phyloP scores from a whole-genome alignment of 2,329 filamentous ascomycete species.

The Pyrenochaeta sp. region DNA sequence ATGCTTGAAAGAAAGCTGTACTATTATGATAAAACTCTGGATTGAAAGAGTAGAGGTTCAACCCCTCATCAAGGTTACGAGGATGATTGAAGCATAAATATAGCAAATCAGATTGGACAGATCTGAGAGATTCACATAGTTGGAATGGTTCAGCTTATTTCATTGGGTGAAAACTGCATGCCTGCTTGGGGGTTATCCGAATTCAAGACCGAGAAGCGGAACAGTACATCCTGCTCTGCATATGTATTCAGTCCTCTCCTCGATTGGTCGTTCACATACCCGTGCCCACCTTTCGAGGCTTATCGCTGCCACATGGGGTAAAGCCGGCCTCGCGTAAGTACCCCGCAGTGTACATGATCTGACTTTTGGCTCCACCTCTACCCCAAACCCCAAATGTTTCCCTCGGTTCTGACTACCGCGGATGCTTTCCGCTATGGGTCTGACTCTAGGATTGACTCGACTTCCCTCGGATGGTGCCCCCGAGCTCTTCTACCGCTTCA shows the following conservation, averaged over 20 bases:
- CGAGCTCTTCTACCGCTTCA: background rate
- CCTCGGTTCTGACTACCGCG: background rate
- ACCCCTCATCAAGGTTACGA: slow-evolving; percentile 34
- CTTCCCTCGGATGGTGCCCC: slow-evolving; percentile 3
- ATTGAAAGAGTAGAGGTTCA: slow-evolving; percentile 41
- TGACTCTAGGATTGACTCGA: background rate
- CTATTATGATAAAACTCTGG: slow-evolving; percentile 27
- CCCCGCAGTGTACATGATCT: slow-evolving; percentile 5
- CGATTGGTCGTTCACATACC: background rate
- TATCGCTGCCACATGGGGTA: background rate
- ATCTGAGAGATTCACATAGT: no score
- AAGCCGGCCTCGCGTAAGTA: background rate
- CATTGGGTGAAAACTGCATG: no score
- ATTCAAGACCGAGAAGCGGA: background rate
- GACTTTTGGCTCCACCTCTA: background rate
- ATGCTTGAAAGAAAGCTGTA: slow-evolving; percentile 48
- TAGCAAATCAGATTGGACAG: no score
- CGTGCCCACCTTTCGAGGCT: background rate
- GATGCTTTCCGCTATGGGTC: background rate
- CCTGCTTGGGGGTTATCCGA: no score
- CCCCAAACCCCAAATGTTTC: slow-evolving; percentile 1
- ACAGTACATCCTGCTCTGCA: background rate
- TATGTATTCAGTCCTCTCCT: background rate
- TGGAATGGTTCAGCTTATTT: no score
- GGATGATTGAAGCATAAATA: background rate